Evolutionary conservation across 257 asterid species (phyloP).

Genomic region (Scutellaria galericulata): DNA sequence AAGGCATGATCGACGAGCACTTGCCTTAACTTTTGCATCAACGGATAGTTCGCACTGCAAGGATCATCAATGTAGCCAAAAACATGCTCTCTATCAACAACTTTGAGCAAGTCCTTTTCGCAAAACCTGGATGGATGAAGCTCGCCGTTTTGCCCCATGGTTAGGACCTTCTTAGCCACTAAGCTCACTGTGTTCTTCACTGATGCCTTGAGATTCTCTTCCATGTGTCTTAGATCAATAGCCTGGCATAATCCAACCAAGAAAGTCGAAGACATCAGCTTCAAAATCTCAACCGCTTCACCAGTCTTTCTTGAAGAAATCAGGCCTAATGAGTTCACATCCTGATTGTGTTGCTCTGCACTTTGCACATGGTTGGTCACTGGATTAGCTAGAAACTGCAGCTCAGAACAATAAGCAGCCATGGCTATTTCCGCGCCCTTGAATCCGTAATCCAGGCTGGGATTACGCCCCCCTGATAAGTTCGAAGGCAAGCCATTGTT

Average conservation of each 20-base stretch:
- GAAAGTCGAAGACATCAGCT: constrained; percentile 51
- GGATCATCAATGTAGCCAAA: constrained; percentile 51
- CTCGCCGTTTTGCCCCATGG: constrained; percentile 32
- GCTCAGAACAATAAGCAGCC: constrained; percentile 55
- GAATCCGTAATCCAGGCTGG: constrained; percentile 53
- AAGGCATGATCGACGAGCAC: constrained; percentile 48
- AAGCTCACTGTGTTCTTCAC: constrained; percentile 44
- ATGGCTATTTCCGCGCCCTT: constrained; percentile 48
- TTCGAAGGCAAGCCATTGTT: constrained; percentile 52
- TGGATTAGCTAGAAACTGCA: constrained; percentile 50
- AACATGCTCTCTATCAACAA: constrained; percentile 44
- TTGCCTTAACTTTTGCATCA: constrained; percentile 49
- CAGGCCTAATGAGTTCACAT: constrained; percentile 52
- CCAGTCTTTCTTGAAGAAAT: constrained; percentile 50
- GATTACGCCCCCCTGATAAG: constrained; percentile 50
- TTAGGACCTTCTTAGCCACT: constrained; percentile 42
- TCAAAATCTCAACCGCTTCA: constrained; percentile 46
- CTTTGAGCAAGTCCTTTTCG: constrained; percentile 43
- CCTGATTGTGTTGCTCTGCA: constrained; percentile 52
- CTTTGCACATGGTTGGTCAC: constrained; percentile 54
- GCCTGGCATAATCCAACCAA: constrained; percentile 54
- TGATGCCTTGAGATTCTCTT: constrained; percentile 40
- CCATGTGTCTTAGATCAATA: constrained; percentile 46
- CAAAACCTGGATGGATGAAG: constrained; percentile 49
- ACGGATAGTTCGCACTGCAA: constrained; percentile 40